Base-by-base conservation (phyloP, 306 rosid species). In the Quercus parvula region DNA sequence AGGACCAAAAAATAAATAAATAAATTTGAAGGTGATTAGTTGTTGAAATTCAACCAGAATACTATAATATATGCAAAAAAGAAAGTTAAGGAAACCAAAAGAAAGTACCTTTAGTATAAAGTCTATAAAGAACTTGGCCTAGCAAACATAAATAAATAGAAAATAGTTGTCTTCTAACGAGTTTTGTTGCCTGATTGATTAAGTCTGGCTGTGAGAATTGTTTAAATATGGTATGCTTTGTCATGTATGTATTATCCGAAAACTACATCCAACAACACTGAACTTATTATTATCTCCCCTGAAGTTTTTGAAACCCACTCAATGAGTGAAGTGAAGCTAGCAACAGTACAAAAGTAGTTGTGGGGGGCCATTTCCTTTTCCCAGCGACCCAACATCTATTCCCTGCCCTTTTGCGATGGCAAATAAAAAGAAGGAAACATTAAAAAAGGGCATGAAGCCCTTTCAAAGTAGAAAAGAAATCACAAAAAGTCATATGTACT, bases 371-470 rank as follows among this genome's bases (percentile, higher is more conserved):
- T 44, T 63, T 70, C 58, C 81, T 84, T 84, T 84, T 73, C 84
- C 84, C 77, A 57, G 72, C 76, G 81, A 25, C 84, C 79, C 84
- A 80, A 80, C 84, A 76, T 61, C 44, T 38, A 38, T 35, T 35
- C 75, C 49, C 11, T 2, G 15, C 70, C 25, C 74, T 80, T 84
- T 66, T 57, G 79, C 57, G 81, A 80, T 56, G 55, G 76, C 73
- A 76, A 71, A 63, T 20, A 31, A 9, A 44, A 54, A 56, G 31
- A 18, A 52, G 15, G 14, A 51, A 19, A 30, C 35, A 20, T 19
- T n/a, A 25, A 41, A 63, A 49, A 84, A 55, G 38, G 58, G 82
- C 33, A 2, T 55, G 15, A 46, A 75, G 2, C 38, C 67, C 46
- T 73, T 46, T 35, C 49, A 49, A 81, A 59, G 58, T 33, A 6